Base-by-base conservation (phyloP, 176 grass and related monocot genomes). In the Themeda triandra region DNA sequence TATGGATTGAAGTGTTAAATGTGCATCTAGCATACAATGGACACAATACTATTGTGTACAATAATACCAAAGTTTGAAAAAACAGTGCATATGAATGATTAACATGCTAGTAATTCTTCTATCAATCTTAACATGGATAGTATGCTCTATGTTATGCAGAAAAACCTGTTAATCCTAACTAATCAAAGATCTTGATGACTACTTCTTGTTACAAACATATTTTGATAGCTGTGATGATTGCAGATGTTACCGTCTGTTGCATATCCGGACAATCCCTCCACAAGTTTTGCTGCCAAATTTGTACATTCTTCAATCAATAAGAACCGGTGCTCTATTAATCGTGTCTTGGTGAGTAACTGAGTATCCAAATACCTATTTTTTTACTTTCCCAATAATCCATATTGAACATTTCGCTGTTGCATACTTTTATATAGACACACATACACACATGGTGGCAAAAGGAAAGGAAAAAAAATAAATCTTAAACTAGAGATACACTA, bases 271-370 rank as follows among this genome's bases (percentile, higher is more conserved):
- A 99, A 96, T 69, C 91, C 96, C 14, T 99, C 96, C 8, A 92
- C 92, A 89, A 99, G 96, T 88, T 96, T 90, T 93, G 81, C 96
- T 71, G 90, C 91, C 82, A 99, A 99, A 92, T 99, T 99, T 85
- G 96, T 99, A 35, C 96, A 99, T 87, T 94, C 92, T 44, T 99
- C 96, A 41, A 99, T 94, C 72, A 99, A 99, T 60, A 99, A 99
- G 89, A 99, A 99, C 79, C 87, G 92, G 45, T 99, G 96, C 85
- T 94, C 96, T 75, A 99, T 99, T 77, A 99, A 99, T 83, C 85
- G 91, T 13, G 96, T 99, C 31, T 68, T 99, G 93, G 96, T 99
- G 82, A 98, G 92, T 85, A 91, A 92, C 93, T 99, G 77, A 98
- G 91, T 85, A 89, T 17, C 63, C 84, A 69, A 69, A 70, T 88